Evolutionary conservation across 23 red algal genomes (phyloP).

Genomic region (Gracilaria domingensis): DNA sequence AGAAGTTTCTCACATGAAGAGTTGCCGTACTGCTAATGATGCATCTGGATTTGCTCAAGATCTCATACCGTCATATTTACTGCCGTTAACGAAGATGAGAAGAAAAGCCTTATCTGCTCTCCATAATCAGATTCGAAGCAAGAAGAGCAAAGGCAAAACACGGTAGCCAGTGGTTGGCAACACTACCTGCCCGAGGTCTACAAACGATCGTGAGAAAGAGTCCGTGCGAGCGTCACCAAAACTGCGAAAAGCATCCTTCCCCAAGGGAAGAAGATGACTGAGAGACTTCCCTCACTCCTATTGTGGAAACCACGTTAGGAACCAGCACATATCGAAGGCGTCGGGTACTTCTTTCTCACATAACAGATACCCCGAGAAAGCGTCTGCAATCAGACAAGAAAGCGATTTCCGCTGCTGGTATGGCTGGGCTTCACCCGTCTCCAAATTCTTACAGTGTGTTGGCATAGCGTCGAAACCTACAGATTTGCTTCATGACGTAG

Average conservation of each 20-base stretch:
- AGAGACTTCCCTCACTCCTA: background rate
- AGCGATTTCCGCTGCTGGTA: slow-evolving; percentile 3
- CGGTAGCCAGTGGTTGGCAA: background rate
- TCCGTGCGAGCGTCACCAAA: background rate
- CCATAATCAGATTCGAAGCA: background rate
- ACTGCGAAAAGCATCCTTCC: background rate
- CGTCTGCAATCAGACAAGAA: slow-evolving; percentile 9
- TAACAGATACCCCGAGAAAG: background rate
- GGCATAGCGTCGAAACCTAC: background rate
- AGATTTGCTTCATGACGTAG: background rate
- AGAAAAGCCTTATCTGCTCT: background rate
- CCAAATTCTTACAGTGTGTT: background rate
- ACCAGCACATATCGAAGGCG: background rate
- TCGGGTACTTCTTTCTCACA: background rate
- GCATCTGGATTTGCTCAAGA: background rate
- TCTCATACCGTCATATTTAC: background rate
- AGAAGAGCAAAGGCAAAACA: background rate
- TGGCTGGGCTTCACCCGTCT: background rate
- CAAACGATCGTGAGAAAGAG: background rate
- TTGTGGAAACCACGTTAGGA: background rate
- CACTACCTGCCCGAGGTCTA: background rate
- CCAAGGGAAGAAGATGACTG: slow-evolving; percentile 20
- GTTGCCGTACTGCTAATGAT: background rate
- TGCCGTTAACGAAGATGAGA: background rate
- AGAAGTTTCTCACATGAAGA: background rate